Conservation (phyloP, 495 filamentous ascomycete species). For the Aspergillus panamensis region DNA sequence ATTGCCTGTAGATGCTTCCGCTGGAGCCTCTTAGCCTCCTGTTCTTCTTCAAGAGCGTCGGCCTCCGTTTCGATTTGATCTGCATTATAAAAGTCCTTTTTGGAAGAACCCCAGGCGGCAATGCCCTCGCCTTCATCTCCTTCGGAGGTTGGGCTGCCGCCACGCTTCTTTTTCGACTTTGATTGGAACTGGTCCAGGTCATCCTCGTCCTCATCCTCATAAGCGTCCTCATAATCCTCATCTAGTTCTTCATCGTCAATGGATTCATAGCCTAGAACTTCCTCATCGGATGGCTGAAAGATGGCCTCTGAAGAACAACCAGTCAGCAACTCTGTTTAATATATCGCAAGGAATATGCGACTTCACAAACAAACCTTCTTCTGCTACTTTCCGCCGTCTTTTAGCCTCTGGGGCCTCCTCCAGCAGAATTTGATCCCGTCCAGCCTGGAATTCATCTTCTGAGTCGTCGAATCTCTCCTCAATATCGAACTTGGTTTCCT, state of each 20-base stretch:
- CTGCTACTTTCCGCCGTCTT: slow-evolving; percentile 60
- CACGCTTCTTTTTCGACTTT: slow-evolving; percentile 25
- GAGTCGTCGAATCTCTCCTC: slow-evolving; percentile 86
- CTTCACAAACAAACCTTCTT: slow-evolving; percentile 50
- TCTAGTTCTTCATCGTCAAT: slow-evolving; percentile 50
- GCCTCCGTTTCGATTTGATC: slow-evolving; percentile 86
- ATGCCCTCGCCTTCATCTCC: slow-evolving; percentile 57
- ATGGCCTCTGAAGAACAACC: slow-evolving; percentile 45
- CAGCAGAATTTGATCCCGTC: slow-evolving; percentile 78
- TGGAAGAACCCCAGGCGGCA: slow-evolving; percentile 81
- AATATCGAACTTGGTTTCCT: slow-evolving; percentile 45
- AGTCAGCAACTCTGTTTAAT: slow-evolving; percentile 17
- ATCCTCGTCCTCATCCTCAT: slow-evolving; percentile 37
- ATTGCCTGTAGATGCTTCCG: slow-evolving; percentile 83
- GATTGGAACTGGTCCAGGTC: slow-evolving; percentile 25
- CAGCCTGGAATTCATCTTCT: slow-evolving; percentile 84
- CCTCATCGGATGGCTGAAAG: slow-evolving; percentile 79
- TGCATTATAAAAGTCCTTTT: slow-evolving; percentile 87
- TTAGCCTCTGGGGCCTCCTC: slow-evolving; percentile 77
- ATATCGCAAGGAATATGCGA: background rate
- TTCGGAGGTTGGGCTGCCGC: slow-evolving; percentile 21
- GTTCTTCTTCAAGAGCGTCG: slow-evolving; percentile 89
- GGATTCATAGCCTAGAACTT: slow-evolving; percentile 66
- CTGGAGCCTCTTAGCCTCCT: slow-evolving; percentile 80
- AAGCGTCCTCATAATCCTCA: slow-evolving; percentile 49